Percentiles rank a stretch among this genome's conserved stretches.
Conservation (phyloP, 75 land plant genomes). For the Pseudotsuga menziesii region DNA sequence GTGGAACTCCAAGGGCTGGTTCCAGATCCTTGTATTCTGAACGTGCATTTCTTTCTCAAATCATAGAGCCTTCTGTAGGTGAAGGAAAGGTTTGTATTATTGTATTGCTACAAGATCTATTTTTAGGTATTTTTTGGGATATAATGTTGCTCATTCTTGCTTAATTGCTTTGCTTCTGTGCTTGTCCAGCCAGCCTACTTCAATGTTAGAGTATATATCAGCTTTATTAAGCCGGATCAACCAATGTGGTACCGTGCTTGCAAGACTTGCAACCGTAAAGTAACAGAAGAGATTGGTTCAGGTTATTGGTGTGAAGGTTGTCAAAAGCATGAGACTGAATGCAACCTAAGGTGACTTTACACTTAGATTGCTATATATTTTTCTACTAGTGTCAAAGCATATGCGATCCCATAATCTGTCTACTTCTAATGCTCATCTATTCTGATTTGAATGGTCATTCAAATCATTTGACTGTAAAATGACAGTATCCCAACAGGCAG, state of each 20-base stretch:
- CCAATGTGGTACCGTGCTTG: slow-evolving; percentile 99
- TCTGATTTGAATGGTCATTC: no score
- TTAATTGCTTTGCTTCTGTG: background rate
- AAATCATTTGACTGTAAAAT: no score
- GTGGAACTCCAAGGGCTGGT: slow-evolving; percentile 31
- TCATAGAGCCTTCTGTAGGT: slow-evolving; percentile 65
- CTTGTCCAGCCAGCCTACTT: slow-evolving; percentile 73
- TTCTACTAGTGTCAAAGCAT: no score
- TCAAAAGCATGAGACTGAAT: slow-evolving; percentile 65
- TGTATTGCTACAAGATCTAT: background rate
- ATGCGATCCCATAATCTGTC: no score
- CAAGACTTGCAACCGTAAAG: slow-evolving; percentile 86
- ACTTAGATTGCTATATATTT: no score
- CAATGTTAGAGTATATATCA: slow-evolving; percentile 69
- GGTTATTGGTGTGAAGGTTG: slow-evolving; percentile 96
- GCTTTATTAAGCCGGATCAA: slow-evolving; percentile 92
- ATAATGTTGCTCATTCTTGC: background rate
- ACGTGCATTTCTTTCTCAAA: slow-evolving; percentile 68
- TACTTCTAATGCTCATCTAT: no score
- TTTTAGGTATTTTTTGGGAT: background rate
- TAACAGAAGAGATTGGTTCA: slow-evolving; percentile 70
- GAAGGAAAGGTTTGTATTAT: slow-evolving; percentile 72
- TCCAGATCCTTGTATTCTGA: slow-evolving; percentile 59
- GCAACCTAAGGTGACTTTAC: slow-evolving; percentile 54
- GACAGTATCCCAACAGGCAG: no score